Conservation (phyloP, 2,329 filamentous ascomycete genomes). For the Aspergillus intermedius region DNA sequence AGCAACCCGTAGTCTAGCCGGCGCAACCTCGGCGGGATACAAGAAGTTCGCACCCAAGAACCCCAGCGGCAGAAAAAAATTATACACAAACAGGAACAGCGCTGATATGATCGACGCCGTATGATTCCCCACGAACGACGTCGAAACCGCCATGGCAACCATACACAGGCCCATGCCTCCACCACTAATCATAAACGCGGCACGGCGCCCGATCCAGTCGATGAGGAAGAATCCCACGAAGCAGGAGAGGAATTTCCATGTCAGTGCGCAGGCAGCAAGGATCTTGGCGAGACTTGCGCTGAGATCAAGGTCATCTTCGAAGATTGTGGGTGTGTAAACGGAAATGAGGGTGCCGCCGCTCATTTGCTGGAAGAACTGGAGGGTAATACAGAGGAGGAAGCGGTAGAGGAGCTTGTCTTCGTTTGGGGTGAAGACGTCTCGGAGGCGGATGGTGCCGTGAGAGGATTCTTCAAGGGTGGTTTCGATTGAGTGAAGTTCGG, state of each 20-base stretch:
- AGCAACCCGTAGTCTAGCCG: background rate
- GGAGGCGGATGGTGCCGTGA: constrained; percentile 43
- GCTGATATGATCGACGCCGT: background rate
- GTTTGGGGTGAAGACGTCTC: constrained; percentile 47
- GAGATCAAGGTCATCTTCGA: background rate
- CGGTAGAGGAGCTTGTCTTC: constrained; percentile 45
- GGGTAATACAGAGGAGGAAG: constrained; percentile 41
- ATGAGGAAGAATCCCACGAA: background rate
- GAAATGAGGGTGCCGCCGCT: constrained; percentile 30
- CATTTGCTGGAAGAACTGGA: constrained; percentile 44
- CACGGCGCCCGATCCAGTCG: background rate
- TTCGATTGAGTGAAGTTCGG: constrained; percentile 45
- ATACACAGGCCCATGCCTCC: background rate
- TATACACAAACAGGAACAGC: background rate
- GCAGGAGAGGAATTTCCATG: background rate
- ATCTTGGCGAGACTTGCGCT: background rate
- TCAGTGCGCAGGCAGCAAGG: background rate
- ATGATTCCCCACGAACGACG: background rate
- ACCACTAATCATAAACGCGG: background rate
- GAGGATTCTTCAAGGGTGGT: constrained; percentile 35
- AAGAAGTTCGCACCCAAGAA: background rate
- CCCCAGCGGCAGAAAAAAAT: background rate
- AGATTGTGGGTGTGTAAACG: constrained; percentile 29
- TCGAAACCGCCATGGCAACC: background rate
- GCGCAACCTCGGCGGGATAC: background rate